Conservation (phyloP, 177 flowering plant genomes). For the Vitis hybrid region DNA sequence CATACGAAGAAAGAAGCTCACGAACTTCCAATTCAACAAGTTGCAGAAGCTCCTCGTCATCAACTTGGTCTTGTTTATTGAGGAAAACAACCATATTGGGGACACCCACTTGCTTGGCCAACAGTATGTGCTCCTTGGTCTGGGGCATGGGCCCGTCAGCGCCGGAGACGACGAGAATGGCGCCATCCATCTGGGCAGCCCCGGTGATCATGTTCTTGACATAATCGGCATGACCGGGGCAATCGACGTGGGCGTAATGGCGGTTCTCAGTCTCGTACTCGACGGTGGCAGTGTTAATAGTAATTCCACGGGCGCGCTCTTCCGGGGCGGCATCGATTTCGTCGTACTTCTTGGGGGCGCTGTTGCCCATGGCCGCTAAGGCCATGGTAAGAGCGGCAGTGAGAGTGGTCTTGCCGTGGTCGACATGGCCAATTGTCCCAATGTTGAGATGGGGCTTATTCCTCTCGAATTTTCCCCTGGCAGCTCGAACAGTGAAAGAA, state of each 20-base stretch:
- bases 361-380: conserved; percentile 64
- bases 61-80: conserved; percentile 91
- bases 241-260: conserved; percentile 92
- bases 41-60: conserved; percentile 82
- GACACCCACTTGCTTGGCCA: conserved; percentile 95
- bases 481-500: conserved; percentile 22
- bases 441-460: conserved; percentile 95
- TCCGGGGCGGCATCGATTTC: conserved; percentile 96
- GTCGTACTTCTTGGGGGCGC: conserved; percentile 88
- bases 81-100: conserved; percentile 92
- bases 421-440: conserved; percentile 91
- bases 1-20: conserved; percentile 72
- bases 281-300: conserved; percentile 88
- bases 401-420: conserved; percentile 93
- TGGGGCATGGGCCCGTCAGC: conserved; percentile 98
- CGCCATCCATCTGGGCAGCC: conserved; percentile 55
- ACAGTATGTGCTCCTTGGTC: conserved; percentile 86
- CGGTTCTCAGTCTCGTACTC: conserved; percentile 92
- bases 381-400: conserved; percentile 96
- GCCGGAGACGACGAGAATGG: conserved; percentile 86
- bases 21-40: conserved; percentile 88
- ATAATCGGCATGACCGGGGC: conserved; percentile 91
- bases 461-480: conserved; percentile 74
- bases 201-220: conserved; percentile 94
- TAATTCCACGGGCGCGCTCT: conserved; percentile 83